Base-by-base conservation (phyloP, 2,329 filamentous ascomycete genomes). In the Beauveria asiatica region DNA sequence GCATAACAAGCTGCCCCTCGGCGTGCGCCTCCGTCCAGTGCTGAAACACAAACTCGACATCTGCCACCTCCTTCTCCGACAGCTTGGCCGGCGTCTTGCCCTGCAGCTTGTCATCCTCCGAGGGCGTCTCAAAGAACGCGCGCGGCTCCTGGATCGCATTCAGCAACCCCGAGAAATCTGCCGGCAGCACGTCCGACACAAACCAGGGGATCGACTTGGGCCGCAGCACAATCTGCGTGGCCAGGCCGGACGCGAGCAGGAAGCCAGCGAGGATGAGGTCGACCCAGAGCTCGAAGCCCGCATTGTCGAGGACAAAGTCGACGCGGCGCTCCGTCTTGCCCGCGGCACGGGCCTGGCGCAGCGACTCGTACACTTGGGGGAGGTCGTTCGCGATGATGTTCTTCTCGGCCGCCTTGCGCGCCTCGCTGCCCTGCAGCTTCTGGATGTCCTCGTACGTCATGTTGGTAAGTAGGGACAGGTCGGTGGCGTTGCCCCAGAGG, bases 161-260 rank as follows among this genome's bases (percentile, higher is more conserved):
- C 56, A 99, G 83, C 2, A 97, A 82, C n/a, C 87, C 85, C 1
- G 80, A 81, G 67, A 97, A 97, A 74, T 99, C 94, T 45, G 78
- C 81, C 0, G 93, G 92, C 11, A 96, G 75, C 3, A 97, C 94
- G 68, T 99, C 94, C 1, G 92, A 97, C 52, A 99, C 94, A 70
- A 97, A 99, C 94, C 94, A 99, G 1, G 94, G 94, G 61, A 99
- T 92, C 23, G 86, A 87, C 76, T 99, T 99, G 56, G 94, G 92
- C 69, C 96, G 92, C 10, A 99, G 82, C 21, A 97, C 86, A 16
- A 99, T 81, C 25, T 85, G 85, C 0, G 92, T 97, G 0, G 94
- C 94, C 6, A 99, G 83, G 0, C 88, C 90, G 0, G 91, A 81
- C 0, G 90, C 86, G 7, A 99, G 80, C 16, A 99, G 80, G 71